Evolutionary conservation across 441 rosid genomes (phyloP).

Genomic region (Dalechampia spathulata): DNA sequence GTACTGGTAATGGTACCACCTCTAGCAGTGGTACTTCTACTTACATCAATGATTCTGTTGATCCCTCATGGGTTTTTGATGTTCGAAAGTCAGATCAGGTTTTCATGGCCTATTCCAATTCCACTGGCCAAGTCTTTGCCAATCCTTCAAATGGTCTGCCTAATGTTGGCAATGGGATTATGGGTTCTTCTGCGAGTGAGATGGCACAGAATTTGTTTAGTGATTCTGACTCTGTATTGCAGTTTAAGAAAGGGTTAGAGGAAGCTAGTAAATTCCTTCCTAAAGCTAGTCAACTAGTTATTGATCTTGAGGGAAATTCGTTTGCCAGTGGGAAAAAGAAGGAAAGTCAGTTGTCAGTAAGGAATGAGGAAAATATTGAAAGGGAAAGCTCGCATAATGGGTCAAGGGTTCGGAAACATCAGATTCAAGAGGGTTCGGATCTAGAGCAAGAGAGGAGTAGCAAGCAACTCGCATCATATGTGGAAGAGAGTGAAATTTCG

Average conservation of each 20-base stretch:
- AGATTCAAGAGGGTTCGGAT: slow-evolving; percentile 32
- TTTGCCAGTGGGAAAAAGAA: slow-evolving; percentile 6
- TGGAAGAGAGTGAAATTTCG: slow-evolving; percentile 38
- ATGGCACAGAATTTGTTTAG: slow-evolving; percentile 30
- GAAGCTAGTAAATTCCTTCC: slow-evolving; percentile 58
- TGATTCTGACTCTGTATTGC: slow-evolving; percentile 35
- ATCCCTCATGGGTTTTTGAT: slow-evolving; percentile 24
- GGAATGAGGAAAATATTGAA: slow-evolving; percentile 19
- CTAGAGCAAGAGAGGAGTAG: slow-evolving; percentile 45
- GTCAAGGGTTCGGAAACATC: slow-evolving; percentile 44
- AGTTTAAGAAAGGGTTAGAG: slow-evolving; percentile 45
- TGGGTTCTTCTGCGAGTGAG: slow-evolving; percentile 22
- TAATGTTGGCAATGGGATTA: slow-evolving; percentile 8
- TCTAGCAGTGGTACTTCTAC: no score
- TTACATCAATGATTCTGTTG: slow-evolving; percentile 11
- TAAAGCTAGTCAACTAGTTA: slow-evolving; percentile 14
- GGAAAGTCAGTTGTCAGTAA: not conserved
- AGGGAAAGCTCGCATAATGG: not conserved
- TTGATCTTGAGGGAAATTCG: slow-evolving; percentile 21
- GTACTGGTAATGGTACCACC: no score
- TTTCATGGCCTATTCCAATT: slow-evolving; percentile 16
- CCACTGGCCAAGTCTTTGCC: slow-evolving; percentile 9
- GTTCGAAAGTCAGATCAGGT: slow-evolving; percentile 17
- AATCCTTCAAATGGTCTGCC: slow-evolving; percentile 6
- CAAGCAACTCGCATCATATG: slow-evolving; percentile 43